A percentile compares a stretch with the other conserved stretches of the same genome.
Conservation (phyloP, 1,284 basidiomycete species). For the Moniliophthora roreri region DNA sequence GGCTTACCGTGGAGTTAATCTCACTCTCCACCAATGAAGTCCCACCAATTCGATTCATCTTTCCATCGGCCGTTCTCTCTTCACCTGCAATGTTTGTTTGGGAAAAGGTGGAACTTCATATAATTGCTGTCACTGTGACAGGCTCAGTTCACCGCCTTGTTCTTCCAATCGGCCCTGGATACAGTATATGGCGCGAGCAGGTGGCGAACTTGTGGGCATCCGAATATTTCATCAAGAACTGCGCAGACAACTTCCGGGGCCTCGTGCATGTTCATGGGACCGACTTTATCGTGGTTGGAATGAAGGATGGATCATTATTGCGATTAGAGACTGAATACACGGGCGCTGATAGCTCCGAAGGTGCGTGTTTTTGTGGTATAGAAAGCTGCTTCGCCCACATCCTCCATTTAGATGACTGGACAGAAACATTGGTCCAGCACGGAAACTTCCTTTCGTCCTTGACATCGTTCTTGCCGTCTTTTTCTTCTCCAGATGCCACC, state of each 20-base stretch:
- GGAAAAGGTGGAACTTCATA: conserved; percentile 62
- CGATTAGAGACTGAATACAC: conserved; percentile 65
- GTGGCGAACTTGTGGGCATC: conserved; percentile 57
- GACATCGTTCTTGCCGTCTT: conserved; percentile 62
- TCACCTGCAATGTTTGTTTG: conserved; percentile 66
- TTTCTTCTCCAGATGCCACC: conserved; percentile 40
- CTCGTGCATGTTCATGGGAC: conserved; percentile 73
- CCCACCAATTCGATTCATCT: conserved; percentile 72
- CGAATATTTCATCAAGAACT: conserved; percentile 65
- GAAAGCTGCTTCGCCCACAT: conserved; percentile 8
- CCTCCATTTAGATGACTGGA: conserved; percentile 58
- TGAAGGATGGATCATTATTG: conserved; percentile 71
- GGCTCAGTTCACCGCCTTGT: conserved; percentile 80
- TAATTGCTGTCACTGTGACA: conserved; percentile 66
- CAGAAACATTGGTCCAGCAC: conserved; percentile 61
- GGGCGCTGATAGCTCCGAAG: conserved; percentile 50
- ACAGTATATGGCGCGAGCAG: conserved; percentile 59
- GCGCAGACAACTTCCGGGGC: conserved; percentile 42
- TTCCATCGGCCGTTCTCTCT: conserved; percentile 71
- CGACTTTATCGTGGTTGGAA: conserved; percentile 65
- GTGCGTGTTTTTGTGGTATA: conserved; percentile 35
- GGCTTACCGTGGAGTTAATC: conserved; percentile 74
- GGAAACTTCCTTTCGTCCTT: conserved; percentile 63
- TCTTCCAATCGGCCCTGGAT: conserved; percentile 56
- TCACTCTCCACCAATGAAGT: conserved; percentile 61